Evolutionary conservation across 495 filamentous ascomycete genomes (phyloP).

Genomic region (Darksidea phi): DNA sequence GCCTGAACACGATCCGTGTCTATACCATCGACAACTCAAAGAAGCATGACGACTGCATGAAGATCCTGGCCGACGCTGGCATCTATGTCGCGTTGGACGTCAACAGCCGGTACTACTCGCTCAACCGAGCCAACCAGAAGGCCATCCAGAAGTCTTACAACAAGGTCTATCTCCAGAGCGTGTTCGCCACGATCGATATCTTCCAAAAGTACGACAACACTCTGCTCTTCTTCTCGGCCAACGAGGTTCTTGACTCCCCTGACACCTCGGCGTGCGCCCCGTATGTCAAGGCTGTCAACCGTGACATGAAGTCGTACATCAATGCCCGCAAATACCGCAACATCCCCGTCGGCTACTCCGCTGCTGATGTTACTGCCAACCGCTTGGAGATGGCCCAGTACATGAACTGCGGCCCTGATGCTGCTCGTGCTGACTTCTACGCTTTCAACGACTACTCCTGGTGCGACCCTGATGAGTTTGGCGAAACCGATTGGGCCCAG

Average conservation of each 20-base stretch:
- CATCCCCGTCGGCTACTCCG: constrained; percentile 92
- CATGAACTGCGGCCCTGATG: constrained; percentile 91
- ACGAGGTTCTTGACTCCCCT: constrained; percentile 91
- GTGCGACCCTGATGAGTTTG: constrained; percentile 81
- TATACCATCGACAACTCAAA: constrained; percentile 89
- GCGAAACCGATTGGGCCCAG: constrained; percentile 76
- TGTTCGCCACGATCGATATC: constrained; percentile 89
- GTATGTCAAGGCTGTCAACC: constrained; percentile 89
- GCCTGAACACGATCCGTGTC: constrained; percentile 87
- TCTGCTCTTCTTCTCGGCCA: constrained; percentile 92
- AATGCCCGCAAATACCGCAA: constrained; percentile 67
- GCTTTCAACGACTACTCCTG: constrained; percentile 99
- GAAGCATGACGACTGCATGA: constrained; percentile 64
- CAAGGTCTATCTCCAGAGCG: constrained; percentile 81
- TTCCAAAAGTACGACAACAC: constrained; percentile 88
- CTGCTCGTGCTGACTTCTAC: constrained; percentile 89
- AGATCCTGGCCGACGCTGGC: constrained; percentile 45
- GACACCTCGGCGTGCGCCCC: constrained; percentile 72
- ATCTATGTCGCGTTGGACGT: constrained; percentile 91
- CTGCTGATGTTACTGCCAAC: constrained; percentile 80
- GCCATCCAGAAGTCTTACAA: constrained; percentile 69
- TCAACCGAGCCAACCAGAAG: constrained; percentile 74
- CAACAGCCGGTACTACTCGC: constrained; percentile 73
- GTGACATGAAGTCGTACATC: constrained; percentile 89
- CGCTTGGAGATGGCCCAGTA: constrained; percentile 85